Base-by-base conservation (phyloP, 2,329 filamentous ascomycete species). In the Aspergillus ibericus region DNA sequence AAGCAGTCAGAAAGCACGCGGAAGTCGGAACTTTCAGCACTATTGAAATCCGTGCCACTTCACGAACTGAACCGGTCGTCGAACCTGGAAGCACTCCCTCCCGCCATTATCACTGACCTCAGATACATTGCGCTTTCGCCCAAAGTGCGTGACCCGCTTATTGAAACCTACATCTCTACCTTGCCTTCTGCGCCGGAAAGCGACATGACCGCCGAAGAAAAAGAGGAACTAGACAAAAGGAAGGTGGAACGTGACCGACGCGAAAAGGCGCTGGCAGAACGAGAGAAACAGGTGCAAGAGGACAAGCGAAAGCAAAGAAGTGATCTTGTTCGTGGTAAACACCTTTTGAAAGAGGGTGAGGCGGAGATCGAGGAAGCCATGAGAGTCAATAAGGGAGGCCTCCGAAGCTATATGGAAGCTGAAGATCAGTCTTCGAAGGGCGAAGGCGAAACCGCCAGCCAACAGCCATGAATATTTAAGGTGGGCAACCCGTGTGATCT, bases 1-100 rank as follows among this genome's bases (percentile, higher is more conserved):
- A 82, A 81, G 60, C 68, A 75, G n/a, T 69, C 77, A 7, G 79
- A 81, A 56, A 75, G 71, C 58, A 78, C 72, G 5, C 69, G 78
- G 54, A 79, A 79, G 62, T 79, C 78, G 18, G 80, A 81, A 29
- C 67, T 82, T 10, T 77, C 77, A 8, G 59, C 71, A 8, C 65
- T 82, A 35, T 70, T 82, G 8, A 80, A 80, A 58, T 78, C 77
- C 4, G 68, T 72, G 15, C 75, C 78, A 12, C 53, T 78, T 34
- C 72, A 75, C 50, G 63, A 68, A 15, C 61, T 80, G 16, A 77
- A 80, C 55, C 70, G 67, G 9, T 78, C 76, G 2, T 76, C 75
- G 5, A 75, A 67, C 16, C 54, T 73, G 4, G 72, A 77, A 58
- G 66, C 73, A 32, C 72, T 80, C n/a, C 75, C 78, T 1, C 55